phyloP scores from a whole-genome alignment of 2,329 filamentous ascomycete genomes.

The Colletotrichum endophyticum region DNA sequence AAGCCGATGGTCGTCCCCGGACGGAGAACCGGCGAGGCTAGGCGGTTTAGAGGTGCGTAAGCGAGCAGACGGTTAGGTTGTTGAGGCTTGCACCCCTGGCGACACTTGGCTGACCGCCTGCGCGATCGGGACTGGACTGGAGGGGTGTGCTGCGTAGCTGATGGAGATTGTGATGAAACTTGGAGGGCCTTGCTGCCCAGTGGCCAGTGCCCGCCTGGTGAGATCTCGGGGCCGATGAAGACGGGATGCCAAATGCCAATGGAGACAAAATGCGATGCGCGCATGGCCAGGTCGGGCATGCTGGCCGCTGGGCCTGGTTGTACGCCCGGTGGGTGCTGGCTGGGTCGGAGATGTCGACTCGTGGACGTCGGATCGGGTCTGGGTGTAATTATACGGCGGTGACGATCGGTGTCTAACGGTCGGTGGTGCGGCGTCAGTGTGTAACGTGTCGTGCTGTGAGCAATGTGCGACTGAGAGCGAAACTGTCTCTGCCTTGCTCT shows the following conservation, averaged over 20 bases:
- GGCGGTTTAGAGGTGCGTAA: conserved; percentile 18
- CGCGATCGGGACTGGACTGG: neutral
- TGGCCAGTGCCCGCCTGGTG: neutral
- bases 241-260: conserved; percentile 9
- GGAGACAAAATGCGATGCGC: neutral
- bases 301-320: neutral
- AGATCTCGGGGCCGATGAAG: conserved; percentile 4
- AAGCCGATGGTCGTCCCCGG: conserved; percentile 13
- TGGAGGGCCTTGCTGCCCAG: neutral
- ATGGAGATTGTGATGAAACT: neutral
- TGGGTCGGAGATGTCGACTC: neutral
- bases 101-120: conserved; percentile 9
- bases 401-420: conserved; percentile 8
- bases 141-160: neutral
- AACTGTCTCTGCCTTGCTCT: neutral
- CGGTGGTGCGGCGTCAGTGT: conserved; percentile 10
- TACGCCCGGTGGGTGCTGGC: neutral
- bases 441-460: neutral
- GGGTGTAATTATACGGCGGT: conserved; percentile 6
- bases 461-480: neutral
- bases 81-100: conserved; percentile 19
- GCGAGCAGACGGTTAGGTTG: conserved; percentile 19
- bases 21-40: conserved; percentile 19
- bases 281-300: conserved; percentile 3
- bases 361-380: conserved; percentile 5